A percentile compares a stretch with the other conserved stretches of the same genome.
Evolutionary conservation across 805 yeast genomes (phyloP).

Genomic region (Candida pseudofarinosa): DNA sequence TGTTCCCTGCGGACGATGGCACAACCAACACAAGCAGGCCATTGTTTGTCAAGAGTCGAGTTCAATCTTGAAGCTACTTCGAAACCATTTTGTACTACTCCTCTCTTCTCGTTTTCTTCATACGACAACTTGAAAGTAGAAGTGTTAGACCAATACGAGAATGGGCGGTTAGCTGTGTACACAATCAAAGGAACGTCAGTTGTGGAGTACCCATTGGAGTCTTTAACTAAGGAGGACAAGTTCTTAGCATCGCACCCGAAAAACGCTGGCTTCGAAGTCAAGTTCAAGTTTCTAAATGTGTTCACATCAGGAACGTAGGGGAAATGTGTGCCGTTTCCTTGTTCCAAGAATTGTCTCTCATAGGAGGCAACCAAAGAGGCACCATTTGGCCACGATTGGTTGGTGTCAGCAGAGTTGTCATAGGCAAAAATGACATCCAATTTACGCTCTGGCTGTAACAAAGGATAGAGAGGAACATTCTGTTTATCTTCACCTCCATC

Average conservation of each 20-base stretch:
- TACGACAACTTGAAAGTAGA: constrained; percentile 68
- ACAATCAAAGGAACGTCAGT: constrained; percentile 66
- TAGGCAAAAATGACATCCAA: constrained; percentile 36
- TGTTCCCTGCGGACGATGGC: constrained; percentile 77
- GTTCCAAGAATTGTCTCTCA: constrained; percentile 31
- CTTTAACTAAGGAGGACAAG: constrained; percentile 44
- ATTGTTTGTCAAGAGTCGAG: constrained; percentile 62
- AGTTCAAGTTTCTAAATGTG: constrained; percentile 55
- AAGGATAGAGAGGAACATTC: constrained; percentile 36
- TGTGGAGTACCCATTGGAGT: constrained; percentile 2
- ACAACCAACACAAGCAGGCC: constrained; percentile 75
- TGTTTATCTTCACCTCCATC: constrained; percentile 43
- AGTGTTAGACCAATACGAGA: constrained; percentile 62
- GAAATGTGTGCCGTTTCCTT: constrained; percentile 60
- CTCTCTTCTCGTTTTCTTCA: constrained; percentile 49
- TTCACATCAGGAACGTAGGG: constrained; percentile 75
- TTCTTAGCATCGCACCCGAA: constrained; percentile 77
- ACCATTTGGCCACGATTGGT: constrained; percentile 36
- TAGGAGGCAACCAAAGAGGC: constrained; percentile 28
- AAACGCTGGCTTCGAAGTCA: constrained; percentile 69
- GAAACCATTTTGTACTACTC: constrained; percentile 70
- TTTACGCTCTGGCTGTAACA: constrained; percentile 28
- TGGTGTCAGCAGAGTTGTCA: constrained; percentile 35
- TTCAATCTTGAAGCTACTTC: constrained; percentile 64
- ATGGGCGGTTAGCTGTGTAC: constrained; percentile 73